A percentile compares a stretch with the other conserved stretches of the same genome.
phyloP scores from a whole-genome alignment of 2,329 filamentous ascomycete genomes.

The Pleochaeta shiraiana region DNA sequence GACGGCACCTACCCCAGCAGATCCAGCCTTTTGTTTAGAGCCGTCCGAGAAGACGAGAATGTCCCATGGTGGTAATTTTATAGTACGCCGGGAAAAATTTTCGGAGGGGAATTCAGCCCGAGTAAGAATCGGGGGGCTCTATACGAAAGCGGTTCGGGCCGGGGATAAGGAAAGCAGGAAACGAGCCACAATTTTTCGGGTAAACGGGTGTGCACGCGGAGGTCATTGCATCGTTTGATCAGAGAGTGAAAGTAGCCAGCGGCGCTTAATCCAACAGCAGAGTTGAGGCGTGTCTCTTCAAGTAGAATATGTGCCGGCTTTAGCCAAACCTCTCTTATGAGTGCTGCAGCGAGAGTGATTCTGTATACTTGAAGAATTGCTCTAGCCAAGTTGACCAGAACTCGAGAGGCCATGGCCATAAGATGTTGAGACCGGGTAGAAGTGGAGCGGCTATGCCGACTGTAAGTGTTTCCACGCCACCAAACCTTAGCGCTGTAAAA shows the following conservation, averaged over 20 bases:
- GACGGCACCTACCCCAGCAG: too few species aligned
- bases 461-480: neutral
- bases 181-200: neutral
- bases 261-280: too few species aligned
- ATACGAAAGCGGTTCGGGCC: neutral
- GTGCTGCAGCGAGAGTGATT: neutral
- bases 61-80: too few species aligned
- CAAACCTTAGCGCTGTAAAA: neutral
- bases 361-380: neutral
- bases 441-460: neutral
- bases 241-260: neutral
- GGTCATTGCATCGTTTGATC: neutral
- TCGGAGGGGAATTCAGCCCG: neutral
- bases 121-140: neutral
- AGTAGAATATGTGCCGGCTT: neutral
- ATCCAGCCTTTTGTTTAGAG: neutral
- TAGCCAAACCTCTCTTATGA: neutral
- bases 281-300: neutral
- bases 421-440: too few species aligned
- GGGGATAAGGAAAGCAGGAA: neutral
- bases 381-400: too few species aligned
- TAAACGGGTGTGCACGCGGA: neutral
- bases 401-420: neutral
- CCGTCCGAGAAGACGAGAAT: too few species aligned
- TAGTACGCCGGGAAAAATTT: neutral